These are phyloP conservation scores for Anaeromyces robustus DNA, from an alignment of 192 early-diverging fungal species.

Conservation along the genomic window DNA sequence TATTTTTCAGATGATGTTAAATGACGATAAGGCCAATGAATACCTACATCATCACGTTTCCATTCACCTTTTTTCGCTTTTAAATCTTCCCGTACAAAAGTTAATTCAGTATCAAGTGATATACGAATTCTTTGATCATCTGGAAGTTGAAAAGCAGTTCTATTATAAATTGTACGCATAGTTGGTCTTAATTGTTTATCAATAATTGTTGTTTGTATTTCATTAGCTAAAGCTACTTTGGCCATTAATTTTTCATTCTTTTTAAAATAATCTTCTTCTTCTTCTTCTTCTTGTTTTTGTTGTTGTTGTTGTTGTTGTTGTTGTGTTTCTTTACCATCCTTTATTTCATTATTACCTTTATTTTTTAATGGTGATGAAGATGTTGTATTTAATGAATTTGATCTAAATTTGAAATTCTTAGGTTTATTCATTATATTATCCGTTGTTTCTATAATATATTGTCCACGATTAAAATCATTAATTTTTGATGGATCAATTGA, in stretches of 20 bases:
- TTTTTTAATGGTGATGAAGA: constrained; percentile 7
- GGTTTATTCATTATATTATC: background rate
- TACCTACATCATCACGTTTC: constrained; percentile 73
- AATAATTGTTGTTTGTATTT: constrained; percentile 54
- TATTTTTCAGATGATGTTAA: constrained; percentile 62
- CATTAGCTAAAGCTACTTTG: constrained; percentile 50
- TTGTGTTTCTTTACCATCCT: no score
- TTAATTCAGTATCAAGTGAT: constrained; percentile 87
- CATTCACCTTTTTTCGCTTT: constrained; percentile 44
- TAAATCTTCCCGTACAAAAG: constrained; percentile 90
- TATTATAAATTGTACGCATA: constrained; percentile 79
- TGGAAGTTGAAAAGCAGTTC: constrained; percentile 95
- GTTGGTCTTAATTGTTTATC: constrained; percentile 45
- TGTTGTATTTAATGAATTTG: background rate
- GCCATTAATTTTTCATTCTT: constrained; percentile 56
- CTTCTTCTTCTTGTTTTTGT: constrained; percentile 1
- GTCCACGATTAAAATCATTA: background rate
- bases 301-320: constrained; percentile 57
- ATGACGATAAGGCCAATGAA: constrained; percentile 62
- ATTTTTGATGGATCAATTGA: constrained; percentile 22
- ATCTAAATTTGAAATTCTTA: no score
- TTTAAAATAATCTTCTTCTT: constrained; percentile 5
- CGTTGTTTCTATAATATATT: background rate
- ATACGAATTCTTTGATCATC: constrained; percentile 84
- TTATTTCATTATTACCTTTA: constrained; percentile 52